phyloP scores from a whole-genome alignment of 1,139 yeast genomes.

The Groenewaldozyma auringiensis region DNA sequence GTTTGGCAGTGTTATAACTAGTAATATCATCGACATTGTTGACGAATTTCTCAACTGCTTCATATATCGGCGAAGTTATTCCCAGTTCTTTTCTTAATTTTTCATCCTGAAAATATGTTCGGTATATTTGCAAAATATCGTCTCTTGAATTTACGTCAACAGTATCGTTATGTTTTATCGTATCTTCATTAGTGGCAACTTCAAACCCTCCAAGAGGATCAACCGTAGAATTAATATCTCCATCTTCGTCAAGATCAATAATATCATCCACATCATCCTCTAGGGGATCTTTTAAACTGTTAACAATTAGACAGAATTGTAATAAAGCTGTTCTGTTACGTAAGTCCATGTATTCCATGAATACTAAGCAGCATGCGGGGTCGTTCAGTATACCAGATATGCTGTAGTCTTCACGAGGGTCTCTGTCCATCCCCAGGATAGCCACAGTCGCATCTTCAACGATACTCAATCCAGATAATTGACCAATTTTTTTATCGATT shows the following conservation, averaged over 20 bases:
- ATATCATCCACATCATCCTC: slow-evolving; percentile 52
- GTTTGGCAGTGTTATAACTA: slow-evolving; percentile 39
- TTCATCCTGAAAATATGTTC: slow-evolving; percentile 34
- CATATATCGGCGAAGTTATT: slow-evolving; percentile 16
- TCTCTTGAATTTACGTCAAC: slow-evolving; percentile 16
- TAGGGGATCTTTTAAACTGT: slow-evolving; percentile 62
- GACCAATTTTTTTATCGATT: slow-evolving; percentile 23
- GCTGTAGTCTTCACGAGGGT: slow-evolving; percentile 30
- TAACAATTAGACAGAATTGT: slow-evolving; percentile 61
- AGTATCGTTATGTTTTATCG: slow-evolving; percentile 14
- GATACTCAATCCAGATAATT: slow-evolving; percentile 19
- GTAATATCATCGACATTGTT: slow-evolving; percentile 13
- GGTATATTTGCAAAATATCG: slow-evolving; percentile 38
- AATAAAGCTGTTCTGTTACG: slow-evolving; percentile 39
- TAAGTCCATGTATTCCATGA: slow-evolving; percentile 51
- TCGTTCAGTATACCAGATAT: slow-evolving; percentile 39
- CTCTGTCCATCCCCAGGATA: slow-evolving; percentile 8
- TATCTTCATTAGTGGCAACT: slow-evolving; percentile 15
- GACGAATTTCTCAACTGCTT: slow-evolving; percentile 24
- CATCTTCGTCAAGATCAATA: slow-evolving; percentile 11
- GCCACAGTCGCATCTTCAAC: background rate
- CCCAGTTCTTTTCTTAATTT: slow-evolving; percentile 15
- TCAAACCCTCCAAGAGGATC: slow-evolving; percentile 25
- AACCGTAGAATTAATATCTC: slow-evolving; percentile 24
- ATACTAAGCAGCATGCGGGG: slow-evolving; percentile 42